These are phyloP conservation scores for Rhizopus sp. DNA, from an alignment of 371 early-diverging fungal genomes.

Conservation along the genomic window DNA sequence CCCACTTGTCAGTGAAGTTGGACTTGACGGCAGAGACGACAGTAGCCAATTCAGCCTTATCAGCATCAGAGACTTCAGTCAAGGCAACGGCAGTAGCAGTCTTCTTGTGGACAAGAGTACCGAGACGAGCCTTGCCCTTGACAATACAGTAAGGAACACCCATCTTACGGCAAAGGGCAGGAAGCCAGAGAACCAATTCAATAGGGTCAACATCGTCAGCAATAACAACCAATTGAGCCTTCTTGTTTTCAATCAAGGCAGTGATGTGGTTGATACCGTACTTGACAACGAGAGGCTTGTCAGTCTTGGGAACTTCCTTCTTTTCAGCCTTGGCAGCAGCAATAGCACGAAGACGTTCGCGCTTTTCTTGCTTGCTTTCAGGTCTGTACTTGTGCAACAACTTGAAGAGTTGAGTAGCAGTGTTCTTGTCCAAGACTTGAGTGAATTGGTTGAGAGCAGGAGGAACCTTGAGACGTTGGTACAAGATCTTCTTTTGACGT, in stretches of 20 bases:
- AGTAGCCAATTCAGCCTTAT: slow-evolving; percentile 88
- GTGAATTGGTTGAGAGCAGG: slow-evolving; percentile 99
- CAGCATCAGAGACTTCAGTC: slow-evolving; percentile 92
- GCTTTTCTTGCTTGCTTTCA: slow-evolving; percentile 96
- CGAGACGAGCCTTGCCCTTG: slow-evolving; percentile 97
- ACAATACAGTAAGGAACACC: slow-evolving; percentile 99
- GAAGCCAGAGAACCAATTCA: slow-evolving; percentile 98
- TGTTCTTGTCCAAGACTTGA: slow-evolving; percentile 94
- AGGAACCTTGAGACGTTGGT: slow-evolving; percentile 98
- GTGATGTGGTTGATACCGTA: slow-evolving; percentile 99
- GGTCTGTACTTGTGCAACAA: slow-evolving; percentile 98
- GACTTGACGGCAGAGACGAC: slow-evolving; percentile 89
- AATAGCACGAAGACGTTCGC: slow-evolving; percentile 72
- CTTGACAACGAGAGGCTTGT: slow-evolving; percentile 96
- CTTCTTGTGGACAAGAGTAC: slow-evolving; percentile 99
- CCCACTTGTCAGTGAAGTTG: slow-evolving; percentile 91
- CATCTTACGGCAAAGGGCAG: slow-evolving; percentile 99
- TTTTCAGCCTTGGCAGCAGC: slow-evolving; percentile 63
- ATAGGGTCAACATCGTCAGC: slow-evolving; percentile 99
- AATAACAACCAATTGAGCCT: slow-evolving; percentile 98
- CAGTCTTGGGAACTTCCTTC: slow-evolving; percentile 81
- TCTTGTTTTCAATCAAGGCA: slow-evolving; percentile 96
- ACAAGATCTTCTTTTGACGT: slow-evolving; percentile 94
- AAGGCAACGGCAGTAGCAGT: slow-evolving; percentile 95
- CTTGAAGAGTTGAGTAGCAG: slow-evolving; percentile 95